These are phyloP conservation scores for Meyerozyma smithsonii DNA, from an alignment of 1,139 yeast genomes.

Conservation along the genomic window DNA sequence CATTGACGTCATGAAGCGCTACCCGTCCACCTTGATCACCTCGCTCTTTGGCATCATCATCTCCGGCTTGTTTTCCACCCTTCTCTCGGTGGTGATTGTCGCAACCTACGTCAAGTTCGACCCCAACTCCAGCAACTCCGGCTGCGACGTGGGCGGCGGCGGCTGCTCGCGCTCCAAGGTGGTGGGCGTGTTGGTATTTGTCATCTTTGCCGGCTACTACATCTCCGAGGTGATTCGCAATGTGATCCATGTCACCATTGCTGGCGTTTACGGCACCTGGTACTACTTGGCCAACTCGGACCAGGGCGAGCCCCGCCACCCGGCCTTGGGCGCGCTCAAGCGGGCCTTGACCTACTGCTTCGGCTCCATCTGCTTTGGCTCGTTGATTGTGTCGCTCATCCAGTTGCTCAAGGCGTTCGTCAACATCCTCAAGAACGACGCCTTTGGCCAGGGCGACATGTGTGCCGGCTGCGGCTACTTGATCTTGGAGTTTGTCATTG, in stretches of 20 bases:
- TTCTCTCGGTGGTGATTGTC: conserved; percentile 64
- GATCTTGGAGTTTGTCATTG: conserved; percentile 56
- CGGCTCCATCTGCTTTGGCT: conserved; percentile 89
- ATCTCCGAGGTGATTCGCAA: conserved; percentile 82
- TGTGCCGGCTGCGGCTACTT: conserved; percentile 53
- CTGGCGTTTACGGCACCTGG: conserved; percentile 92
- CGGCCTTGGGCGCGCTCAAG: conserved; percentile 77
- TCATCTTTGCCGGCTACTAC: conserved; percentile 82
- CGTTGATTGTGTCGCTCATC: conserved; percentile 72
- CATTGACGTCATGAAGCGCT: conserved; percentile 67
- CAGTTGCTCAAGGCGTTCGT: conserved; percentile 56
- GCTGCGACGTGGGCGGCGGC: conserved; percentile 51
- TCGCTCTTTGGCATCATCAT: conserved; percentile 63
- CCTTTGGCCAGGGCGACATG: conserved; percentile 50
- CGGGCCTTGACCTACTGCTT: conserved; percentile 83
- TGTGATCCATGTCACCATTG: conserved; percentile 77
- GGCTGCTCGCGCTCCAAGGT: conserved; percentile 62
- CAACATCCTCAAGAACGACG: conserved; percentile 45
- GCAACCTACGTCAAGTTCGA: conserved; percentile 74
- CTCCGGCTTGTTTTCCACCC: conserved; percentile 58
- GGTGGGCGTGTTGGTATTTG: conserved; percentile 62
- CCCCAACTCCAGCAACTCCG: conserved; percentile 33
- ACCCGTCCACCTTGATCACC: conserved; percentile 64
- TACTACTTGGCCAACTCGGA: conserved; percentile 73
- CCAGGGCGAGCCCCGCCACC: conserved; percentile 76